A percentile compares a stretch with the other conserved stretches of the same genome.
These are phyloP conservation scores for Fusarium sarcochroum DNA, from an alignment of 2,329 filamentous ascomycete species.

Conservation along the genomic window DNA sequence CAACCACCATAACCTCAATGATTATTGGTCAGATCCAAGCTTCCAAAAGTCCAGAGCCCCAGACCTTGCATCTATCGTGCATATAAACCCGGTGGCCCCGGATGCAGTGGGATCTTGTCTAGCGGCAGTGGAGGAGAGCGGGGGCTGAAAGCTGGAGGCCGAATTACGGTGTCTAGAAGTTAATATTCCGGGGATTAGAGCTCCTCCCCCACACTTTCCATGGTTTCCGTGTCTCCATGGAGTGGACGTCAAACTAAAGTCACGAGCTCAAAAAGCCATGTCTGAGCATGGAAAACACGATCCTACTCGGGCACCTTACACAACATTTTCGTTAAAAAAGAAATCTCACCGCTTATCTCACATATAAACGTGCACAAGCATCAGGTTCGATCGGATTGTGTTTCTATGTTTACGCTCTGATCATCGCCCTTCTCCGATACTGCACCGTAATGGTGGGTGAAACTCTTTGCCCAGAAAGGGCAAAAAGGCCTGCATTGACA, in stretches of 20 bases:
- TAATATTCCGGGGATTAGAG: slow-evolving; percentile 28
- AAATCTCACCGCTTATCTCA: slow-evolving; percentile 38
- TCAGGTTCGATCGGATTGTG: slow-evolving; percentile 21
- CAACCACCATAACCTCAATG: not conserved
- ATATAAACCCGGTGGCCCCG: slow-evolving; percentile 34
- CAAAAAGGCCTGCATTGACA: slow-evolving; percentile 27
- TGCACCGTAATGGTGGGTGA: slow-evolving; percentile 25
- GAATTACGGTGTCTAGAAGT: slow-evolving; percentile 17
- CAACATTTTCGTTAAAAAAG: not conserved
- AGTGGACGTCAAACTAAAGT: slow-evolving; percentile 3
- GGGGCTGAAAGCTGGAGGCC: slow-evolving; percentile 6
- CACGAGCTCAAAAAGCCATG: slow-evolving; percentile 28
- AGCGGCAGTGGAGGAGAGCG: slow-evolving; percentile 8
- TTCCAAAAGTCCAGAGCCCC: slow-evolving; percentile 28
- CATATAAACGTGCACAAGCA: not conserved
- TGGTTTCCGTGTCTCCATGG: not conserved
- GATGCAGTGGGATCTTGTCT: slow-evolving; percentile 30
- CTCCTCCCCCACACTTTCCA: slow-evolving; percentile 38
- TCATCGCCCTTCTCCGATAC: slow-evolving; percentile 27
- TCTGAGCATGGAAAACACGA: slow-evolving; percentile 5
- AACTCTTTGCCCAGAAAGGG: slow-evolving; percentile 34
- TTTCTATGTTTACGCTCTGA: slow-evolving; percentile 8
- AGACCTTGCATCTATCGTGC: slow-evolving; percentile 39
- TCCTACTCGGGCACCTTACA: not conserved
- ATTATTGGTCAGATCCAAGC: slow-evolving; percentile 24